A percentile compares a stretch with the other conserved stretches of the same genome.
Conservation (phyloP, 306 rosid genomes). For the Quercus rubra region DNA sequence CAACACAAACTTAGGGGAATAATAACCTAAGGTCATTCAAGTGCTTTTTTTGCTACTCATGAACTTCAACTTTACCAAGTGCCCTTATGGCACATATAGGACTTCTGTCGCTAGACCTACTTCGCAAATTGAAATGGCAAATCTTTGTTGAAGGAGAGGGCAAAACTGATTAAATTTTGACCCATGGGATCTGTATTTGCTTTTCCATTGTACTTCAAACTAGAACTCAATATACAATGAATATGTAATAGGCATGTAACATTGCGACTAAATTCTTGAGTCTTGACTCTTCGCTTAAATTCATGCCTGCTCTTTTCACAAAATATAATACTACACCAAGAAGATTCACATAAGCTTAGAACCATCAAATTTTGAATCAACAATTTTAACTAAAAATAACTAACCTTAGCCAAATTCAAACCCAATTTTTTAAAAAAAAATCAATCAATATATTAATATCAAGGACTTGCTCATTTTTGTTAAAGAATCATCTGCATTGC, state of each 20-base stretch:
- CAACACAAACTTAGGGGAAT: background rate
- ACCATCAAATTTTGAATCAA: background rate
- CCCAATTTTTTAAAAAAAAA: background rate
- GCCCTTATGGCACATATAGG: no score
- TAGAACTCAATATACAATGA: no score
- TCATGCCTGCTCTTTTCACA: background rate
- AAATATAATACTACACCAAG: background rate
- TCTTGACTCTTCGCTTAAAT: background rate
- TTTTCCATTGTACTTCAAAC: no score
- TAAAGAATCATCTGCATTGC: constrained; percentile 58
- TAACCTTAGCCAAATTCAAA: background rate
- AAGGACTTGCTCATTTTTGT: background rate
- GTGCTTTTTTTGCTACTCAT: background rate
- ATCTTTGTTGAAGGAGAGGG: no score
- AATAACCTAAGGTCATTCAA: no score
- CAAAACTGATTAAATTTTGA: no score
- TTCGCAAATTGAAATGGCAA: no score
- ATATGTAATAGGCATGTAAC: no score
- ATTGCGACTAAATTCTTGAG: no score
- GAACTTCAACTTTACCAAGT: no score
- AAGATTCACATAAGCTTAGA: background rate
- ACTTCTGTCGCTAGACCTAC: no score
- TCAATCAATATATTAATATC: background rate
- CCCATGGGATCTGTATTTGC: no score
- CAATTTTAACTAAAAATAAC: background rate